Evolutionary conservation across 768 basidiomycete genomes (phyloP).

Genomic region (Clavaria fumosa): DNA sequence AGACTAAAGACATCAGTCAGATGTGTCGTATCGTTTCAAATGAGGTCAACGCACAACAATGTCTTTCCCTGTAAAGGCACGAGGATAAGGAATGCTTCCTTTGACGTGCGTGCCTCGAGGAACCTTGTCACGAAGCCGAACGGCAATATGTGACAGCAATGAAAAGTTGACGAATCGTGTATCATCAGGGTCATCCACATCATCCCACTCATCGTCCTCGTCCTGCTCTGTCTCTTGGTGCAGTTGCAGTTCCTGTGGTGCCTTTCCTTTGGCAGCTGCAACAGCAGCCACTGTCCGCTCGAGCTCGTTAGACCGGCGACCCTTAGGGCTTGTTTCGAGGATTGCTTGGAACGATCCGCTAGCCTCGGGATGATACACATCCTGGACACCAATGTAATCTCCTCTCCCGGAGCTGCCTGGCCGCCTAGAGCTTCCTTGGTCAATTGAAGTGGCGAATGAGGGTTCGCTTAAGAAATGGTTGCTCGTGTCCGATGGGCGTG

Average conservation of each 20-base stretch:
- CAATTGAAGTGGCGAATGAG: no score
- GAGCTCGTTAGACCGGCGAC: slow-evolving; percentile 15
- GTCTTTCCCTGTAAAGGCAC: slow-evolving; percentile 89
- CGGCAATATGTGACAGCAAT: slow-evolving; percentile 75
- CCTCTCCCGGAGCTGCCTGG: no score
- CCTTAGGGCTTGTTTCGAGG: no score
- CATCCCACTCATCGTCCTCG: slow-evolving; percentile 42
- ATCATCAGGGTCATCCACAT: slow-evolving; percentile 52
- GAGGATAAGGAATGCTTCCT: slow-evolving; percentile 80
- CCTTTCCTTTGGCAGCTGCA: slow-evolving; percentile 16
- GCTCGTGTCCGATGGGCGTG: no score
- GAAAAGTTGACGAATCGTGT: slow-evolving; percentile 79
- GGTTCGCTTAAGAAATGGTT: no score
- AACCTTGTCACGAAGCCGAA: slow-evolving; percentile 81
- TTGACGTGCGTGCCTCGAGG: slow-evolving; percentile 80
- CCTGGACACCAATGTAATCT: no score
- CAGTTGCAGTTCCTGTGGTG: slow-evolving; percentile 27
- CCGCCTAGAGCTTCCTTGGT: no score
- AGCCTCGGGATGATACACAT: no score
- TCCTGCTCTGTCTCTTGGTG: slow-evolving; percentile 25
- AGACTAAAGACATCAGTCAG: slow-evolving; percentile 36
- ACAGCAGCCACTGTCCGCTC: slow-evolving; percentile 18
- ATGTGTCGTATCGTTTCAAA: no score
- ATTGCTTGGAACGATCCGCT: no score
- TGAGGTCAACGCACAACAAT: slow-evolving; percentile 78